Base-by-base conservation (phyloP, 345 rosid species). In the Hibiscus mutabilis region DNA sequence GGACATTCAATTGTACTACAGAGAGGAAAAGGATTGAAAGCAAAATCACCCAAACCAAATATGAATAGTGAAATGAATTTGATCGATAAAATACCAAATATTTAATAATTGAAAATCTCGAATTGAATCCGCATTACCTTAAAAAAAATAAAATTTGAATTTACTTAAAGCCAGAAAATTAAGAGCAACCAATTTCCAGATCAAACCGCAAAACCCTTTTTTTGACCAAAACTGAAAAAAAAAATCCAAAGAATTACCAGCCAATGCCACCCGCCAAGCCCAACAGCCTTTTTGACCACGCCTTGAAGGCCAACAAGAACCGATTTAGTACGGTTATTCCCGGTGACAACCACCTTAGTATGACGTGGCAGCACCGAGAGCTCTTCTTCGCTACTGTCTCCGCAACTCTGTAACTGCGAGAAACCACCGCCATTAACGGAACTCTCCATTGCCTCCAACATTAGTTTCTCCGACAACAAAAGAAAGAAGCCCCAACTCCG, bases 251-350 rank as follows among this genome's bases (percentile, higher is more conserved):
- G 13, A 76, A 24, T 80, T 71, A 93, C 98, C 89, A 93, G 97
- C 98, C 98, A 93, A 86, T 93, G 97, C 97, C 98, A 93, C 15
- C 98, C 98, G 44, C 98, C 98, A 64, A 88, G 92, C 1, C 98
- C 97, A 69, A 93, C 97, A 33, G 98, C 98, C 81, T 93, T 93
- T 81, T 93, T 91, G 66, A 93, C 98, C 3, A 93, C 98, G 6
- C 98, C 98, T 69, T 83, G 88, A 68, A 93, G 98, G 73, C 98
- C 98, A 1, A 93, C 97, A 44, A 93, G 97, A 33, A 93, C 97
- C 49, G 97, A 91, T 77, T 93, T 93, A 14, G 98, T 93, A 69
- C 98, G 85, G 84, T 93, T 93, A 84, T 93, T 93, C 18, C 98
- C 98, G 7, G 97, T 93, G 13, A 93, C 97, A 15, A 94, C 91